Conservation (phyloP, 202 grass and related monocot genomes). For the Sporobolus alterniflorus region DNA sequence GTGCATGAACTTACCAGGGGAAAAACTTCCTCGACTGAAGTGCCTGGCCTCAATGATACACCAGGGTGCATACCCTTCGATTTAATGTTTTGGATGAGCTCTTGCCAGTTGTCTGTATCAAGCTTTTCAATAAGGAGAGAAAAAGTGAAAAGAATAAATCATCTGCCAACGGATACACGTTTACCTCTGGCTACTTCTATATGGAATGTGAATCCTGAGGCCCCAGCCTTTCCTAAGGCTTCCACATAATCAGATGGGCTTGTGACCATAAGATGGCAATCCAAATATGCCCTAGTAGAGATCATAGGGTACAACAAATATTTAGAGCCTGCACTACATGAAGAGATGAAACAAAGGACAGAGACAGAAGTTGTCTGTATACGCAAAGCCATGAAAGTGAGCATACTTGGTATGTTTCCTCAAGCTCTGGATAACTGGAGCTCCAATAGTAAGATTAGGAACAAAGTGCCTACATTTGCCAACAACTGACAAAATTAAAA, state of each 20-base stretch:
- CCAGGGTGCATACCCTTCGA: constrained; percentile 83
- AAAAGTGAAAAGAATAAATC: constrained; percentile 16
- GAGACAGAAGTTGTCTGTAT: constrained; percentile 15
- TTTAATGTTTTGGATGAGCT: constrained; percentile 78
- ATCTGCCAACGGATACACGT: neutral
- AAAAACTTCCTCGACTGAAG: constrained; percentile 86
- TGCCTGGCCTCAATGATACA: constrained; percentile 92
- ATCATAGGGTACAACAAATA: neutral
- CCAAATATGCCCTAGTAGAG: constrained; percentile 90
- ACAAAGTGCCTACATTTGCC: constrained; percentile 79
- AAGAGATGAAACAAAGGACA: no score
- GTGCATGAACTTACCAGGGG: constrained; percentile 59
- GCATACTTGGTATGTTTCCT: constrained; percentile 89
- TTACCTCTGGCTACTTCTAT: constrained; percentile 89
- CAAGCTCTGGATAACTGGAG: constrained; percentile 87
- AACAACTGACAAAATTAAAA: constrained; percentile 20
- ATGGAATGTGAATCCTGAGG: constrained; percentile 99
- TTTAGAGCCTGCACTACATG: no score
- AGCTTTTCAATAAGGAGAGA: constrained; percentile 15
- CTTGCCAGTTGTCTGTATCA: constrained; percentile 86
- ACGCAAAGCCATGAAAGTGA: constrained; percentile 29
- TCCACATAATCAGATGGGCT: constrained; percentile 91
- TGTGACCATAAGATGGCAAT: constrained; percentile 99
- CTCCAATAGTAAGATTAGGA: constrained; percentile 93
- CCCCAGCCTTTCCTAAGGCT: constrained; percentile 83